Evolutionary conservation across 768 basidiomycete genomes (phyloP).

Genomic region (Boletus fagicola): DNA sequence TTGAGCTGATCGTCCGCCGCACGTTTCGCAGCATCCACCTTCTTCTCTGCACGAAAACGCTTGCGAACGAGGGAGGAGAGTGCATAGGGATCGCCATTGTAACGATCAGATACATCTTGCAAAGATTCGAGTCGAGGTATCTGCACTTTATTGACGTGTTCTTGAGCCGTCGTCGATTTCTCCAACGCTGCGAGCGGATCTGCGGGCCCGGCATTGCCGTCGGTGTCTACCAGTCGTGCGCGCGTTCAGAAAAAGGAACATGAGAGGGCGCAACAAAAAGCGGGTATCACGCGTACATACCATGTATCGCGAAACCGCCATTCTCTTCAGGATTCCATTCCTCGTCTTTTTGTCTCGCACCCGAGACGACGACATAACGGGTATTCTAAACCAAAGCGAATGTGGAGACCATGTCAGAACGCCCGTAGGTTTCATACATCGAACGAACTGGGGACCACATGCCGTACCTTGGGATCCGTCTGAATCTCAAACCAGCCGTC

Average conservation of each 20-base stretch:
- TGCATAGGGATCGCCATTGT: slow-evolving; percentile 83
- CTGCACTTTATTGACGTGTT: slow-evolving; percentile 67
- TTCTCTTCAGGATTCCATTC: slow-evolving; percentile 98
- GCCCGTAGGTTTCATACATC: background rate
- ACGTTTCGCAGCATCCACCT: slow-evolving; percentile 65
- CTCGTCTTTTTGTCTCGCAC: slow-evolving; percentile 92
- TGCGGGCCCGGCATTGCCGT: slow-evolving; percentile 54
- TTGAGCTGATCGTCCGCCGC: slow-evolving; percentile 70
- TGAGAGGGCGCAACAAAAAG: background rate
- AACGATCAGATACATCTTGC: slow-evolving; percentile 71
- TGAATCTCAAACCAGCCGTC: slow-evolving; percentile 97
- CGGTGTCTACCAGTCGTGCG: slow-evolving; percentile 53
- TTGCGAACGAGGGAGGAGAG: slow-evolving; percentile 74
- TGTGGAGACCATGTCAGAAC: background rate
- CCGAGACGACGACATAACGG: slow-evolving; percentile 86
- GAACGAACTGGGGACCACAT: background rate
- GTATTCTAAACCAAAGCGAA: slow-evolving; percentile 64
- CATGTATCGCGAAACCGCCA: slow-evolving; percentile 87
- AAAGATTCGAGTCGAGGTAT: slow-evolving; percentile 80
- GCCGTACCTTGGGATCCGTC: slow-evolving; percentile 88
- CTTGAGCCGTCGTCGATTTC: slow-evolving; percentile 79
- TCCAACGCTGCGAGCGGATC: slow-evolving; percentile 90
- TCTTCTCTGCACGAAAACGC: slow-evolving; percentile 86
- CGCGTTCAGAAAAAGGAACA: background rate
- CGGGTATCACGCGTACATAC: slow-evolving; percentile 45